Base-by-base conservation (phyloP, 495 filamentous ascomycete species). In the Astrothelium subdiscretum region DNA sequence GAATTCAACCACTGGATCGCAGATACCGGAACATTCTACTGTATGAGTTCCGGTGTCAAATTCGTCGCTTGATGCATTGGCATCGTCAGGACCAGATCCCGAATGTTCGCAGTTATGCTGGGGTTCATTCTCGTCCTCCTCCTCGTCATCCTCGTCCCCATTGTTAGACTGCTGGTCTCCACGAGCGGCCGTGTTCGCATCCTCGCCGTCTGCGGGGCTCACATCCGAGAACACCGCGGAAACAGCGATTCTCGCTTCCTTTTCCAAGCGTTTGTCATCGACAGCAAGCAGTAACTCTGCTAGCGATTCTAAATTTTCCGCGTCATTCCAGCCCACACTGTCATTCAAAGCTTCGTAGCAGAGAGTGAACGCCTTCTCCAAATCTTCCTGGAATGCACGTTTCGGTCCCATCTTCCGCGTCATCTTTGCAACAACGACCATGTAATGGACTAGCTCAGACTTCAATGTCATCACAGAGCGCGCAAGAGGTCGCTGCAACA, bases 281-380 rank as follows among this genome's bases (percentile, higher is more conserved):
- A 48, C 42, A 48, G 42, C 38, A 59, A 40, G 42, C 32, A 71
- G 59, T 6, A 65, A 58, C 43, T 68, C 61, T 15, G 62, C 63
- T 40, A 71, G 57, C 58, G 61, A 35, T 27, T 52, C 35, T 10
- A 69, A 54, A 32, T 42, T 63, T 3, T 20, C 51, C 2, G 11
- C 22, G 43, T 71, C 69, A 59, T 71, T 71, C 67, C 65, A 69
- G 15, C 62, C 59, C 12, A 66, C 68, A 48, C 42, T 48, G 20
- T 48, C 42, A 20, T 24, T 57, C 4, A 71, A 60, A 3, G 54
- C 65, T 13, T 62, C 58, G 18, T 62, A 59, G 32, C 67, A 68
- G n/a, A 42, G 61, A 24, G 64, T 52, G 40, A 71, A 65, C 20
- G 62, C 42, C 6, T 43, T 57, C 13, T 68, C 38, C 40, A 71